phyloP scores from a whole-genome alignment of 2,329 filamentous ascomycete genomes.

The Hymenoscyphus repandus region DNA sequence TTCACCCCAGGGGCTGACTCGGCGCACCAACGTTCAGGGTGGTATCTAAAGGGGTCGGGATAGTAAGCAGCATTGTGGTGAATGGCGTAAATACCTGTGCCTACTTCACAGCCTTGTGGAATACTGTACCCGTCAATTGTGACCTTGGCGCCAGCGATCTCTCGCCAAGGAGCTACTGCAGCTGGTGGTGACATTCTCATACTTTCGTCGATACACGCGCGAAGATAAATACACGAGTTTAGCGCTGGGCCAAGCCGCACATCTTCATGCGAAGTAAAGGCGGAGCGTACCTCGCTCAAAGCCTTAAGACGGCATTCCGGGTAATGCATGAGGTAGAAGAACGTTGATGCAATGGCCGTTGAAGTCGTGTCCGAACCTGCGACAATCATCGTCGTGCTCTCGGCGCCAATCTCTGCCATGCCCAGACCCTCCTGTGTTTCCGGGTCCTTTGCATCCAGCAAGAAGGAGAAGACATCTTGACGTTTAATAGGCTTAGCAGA shows the following conservation, averaged over 20 bases:
- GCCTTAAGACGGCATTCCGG: constrained; percentile 7
- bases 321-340: constrained; percentile 36
- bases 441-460: constrained; percentile 64
- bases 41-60: constrained; percentile 24
- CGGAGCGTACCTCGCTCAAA: background rate
- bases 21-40: constrained; percentile 32
- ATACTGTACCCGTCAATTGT: constrained; percentile 33
- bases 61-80: constrained; percentile 33
- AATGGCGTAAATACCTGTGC: constrained; percentile 31
- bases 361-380: constrained; percentile 36
- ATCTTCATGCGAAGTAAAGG: background rate
- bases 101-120: constrained; percentile 32
- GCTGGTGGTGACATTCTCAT: constrained; percentile 42
- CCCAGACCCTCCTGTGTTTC: constrained; percentile 48
- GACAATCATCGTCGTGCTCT: constrained; percentile 15
- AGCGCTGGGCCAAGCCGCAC: too few species aligned
- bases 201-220: constrained; percentile 38
- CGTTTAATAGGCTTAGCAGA: background rate
- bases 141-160: constrained; percentile 23
- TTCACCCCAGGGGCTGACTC: constrained; percentile 1
- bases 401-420: constrained; percentile 29
- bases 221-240: background rate
- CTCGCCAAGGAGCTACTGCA: constrained; percentile 31
- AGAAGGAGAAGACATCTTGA: constrained; percentile 68
- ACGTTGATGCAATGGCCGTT: constrained; percentile 32